phyloP scores from a whole-genome alignment of 768 basidiomycete genomes.

The Podaxis sp. region DNA sequence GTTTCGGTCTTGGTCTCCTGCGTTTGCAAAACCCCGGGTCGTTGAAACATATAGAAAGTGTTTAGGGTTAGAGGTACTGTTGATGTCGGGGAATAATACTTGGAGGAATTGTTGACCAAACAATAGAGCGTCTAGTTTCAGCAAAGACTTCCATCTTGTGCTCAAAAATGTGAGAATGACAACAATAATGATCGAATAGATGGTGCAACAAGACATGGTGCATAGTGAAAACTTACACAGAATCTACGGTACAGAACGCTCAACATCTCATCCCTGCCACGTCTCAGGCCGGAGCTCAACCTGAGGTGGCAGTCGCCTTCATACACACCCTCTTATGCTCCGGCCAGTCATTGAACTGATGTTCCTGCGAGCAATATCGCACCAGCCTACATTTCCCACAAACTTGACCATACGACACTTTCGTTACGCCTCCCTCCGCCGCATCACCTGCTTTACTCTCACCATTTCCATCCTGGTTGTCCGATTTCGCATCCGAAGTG shows the following conservation, averaged over 20 bases:
- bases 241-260: neutral
- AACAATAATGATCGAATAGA: too few relatives aligned
- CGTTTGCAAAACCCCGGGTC: too few relatives aligned
- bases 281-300: neutral
- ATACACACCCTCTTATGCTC: conserved; percentile 73
- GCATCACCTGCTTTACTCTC: neutral
- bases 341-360: conserved; percentile 77
- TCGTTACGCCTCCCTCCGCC: conserved; percentile 18
- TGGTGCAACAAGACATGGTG: too few relatives aligned
- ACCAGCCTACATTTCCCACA: conserved; percentile 81
- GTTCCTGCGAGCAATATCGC: conserved; percentile 74
- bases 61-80: too few relatives aligned
- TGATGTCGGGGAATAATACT: too few relatives aligned
- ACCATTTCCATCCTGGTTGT: conserved; percentile 15
- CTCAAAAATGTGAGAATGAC: too few relatives aligned
- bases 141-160: too few relatives aligned
- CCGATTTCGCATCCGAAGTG: conserved; percentile 28
- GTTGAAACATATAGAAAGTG: too few relatives aligned
- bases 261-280: neutral
- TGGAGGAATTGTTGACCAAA: too few relatives aligned
- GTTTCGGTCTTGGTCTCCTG: too few relatives aligned
- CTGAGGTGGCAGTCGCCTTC: neutral
- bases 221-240: neutral
- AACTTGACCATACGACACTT: conserved; percentile 46
- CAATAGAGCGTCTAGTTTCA: too few relatives aligned